A percentile compares a stretch with the other conserved stretches of the same genome.
phyloP scores from a whole-genome alignment of 2,329 filamentous ascomycete genomes.

The Nigrograna mackinnonii region DNA sequence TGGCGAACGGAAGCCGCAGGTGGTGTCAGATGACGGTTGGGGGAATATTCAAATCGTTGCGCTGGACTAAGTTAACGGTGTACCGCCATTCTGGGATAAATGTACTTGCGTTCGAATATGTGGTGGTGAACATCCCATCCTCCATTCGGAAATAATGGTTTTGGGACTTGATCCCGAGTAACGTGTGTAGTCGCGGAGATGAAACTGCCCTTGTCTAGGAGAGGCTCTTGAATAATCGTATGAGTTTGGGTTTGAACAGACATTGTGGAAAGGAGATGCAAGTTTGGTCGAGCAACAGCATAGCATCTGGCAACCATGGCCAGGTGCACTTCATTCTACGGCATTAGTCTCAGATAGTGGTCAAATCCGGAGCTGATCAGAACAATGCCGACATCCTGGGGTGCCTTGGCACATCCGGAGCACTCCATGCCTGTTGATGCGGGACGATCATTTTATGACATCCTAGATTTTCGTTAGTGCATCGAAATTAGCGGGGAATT shows the following conservation, averaged over 20 bases:
- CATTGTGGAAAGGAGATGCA: background rate
- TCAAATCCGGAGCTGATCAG: no score
- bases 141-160: conserved; percentile 9
- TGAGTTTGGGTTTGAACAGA: background rate
- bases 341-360: no score
- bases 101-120: conserved; percentile 12
- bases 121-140: conserved; percentile 15
- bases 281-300: background rate
- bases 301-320: no score
- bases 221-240: background rate
- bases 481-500: no score
- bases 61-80: conserved; percentile 2
- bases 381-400: background rate
- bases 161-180: background rate
- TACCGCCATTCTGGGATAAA: background rate
- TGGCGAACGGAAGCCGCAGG: conserved; percentile 27
- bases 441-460: no score
- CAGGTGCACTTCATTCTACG: no score
- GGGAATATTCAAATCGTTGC: conserved; percentile 20
- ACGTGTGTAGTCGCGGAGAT: background rate
- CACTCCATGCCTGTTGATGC: background rate
- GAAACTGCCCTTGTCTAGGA: background rate
- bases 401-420: background rate
- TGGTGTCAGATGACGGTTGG: conserved; percentile 30
- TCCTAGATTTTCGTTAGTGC: background rate